phyloP scores from a whole-genome alignment of 2,329 filamentous ascomycete species.

The Neoarthrinium moseri region DNA sequence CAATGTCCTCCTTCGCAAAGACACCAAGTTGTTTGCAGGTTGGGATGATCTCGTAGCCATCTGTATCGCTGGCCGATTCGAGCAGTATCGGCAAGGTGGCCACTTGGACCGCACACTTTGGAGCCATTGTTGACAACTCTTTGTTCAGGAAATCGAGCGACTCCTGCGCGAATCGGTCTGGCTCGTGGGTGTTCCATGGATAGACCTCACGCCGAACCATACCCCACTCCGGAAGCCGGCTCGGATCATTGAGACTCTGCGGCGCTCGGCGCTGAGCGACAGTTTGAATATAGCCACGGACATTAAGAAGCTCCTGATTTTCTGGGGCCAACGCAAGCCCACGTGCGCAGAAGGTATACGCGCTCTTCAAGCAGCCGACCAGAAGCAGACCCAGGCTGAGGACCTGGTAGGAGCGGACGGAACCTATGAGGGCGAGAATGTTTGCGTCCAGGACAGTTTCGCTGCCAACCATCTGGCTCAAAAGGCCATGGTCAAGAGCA shows the following conservation, averaged over 20 bases:
- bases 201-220: constrained; percentile 70
- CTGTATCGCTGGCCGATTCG: constrained; percentile 49
- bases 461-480: constrained; percentile 26
- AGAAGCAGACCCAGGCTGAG: constrained; percentile 58
- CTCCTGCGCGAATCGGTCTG: constrained; percentile 68
- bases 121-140: constrained; percentile 66
- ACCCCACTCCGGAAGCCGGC: constrained; percentile 66
- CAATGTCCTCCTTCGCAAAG: constrained; percentile 81
- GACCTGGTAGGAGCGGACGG: constrained; percentile 59
- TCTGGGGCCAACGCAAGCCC: constrained; percentile 55
- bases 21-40: constrained; percentile 80
- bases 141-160: constrained; percentile 72
- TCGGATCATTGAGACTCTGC: constrained; percentile 43
- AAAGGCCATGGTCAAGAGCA: constrained; percentile 44
- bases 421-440: constrained; percentile 32
- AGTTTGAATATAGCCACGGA: constrained; percentile 51
- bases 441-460: constrained; percentile 20
- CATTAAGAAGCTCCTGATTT: constrained; percentile 55
- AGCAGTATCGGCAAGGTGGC: constrained; percentile 73
- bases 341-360: constrained; percentile 62
- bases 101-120: constrained; percentile 77
- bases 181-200: constrained; percentile 66
- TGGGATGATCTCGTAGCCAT: constrained; percentile 47
- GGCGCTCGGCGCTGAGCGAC: constrained; percentile 50
- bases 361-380: constrained; percentile 68